Conservation (phyloP, 805 yeast genomes). For the Candida morakotiae region DNA sequence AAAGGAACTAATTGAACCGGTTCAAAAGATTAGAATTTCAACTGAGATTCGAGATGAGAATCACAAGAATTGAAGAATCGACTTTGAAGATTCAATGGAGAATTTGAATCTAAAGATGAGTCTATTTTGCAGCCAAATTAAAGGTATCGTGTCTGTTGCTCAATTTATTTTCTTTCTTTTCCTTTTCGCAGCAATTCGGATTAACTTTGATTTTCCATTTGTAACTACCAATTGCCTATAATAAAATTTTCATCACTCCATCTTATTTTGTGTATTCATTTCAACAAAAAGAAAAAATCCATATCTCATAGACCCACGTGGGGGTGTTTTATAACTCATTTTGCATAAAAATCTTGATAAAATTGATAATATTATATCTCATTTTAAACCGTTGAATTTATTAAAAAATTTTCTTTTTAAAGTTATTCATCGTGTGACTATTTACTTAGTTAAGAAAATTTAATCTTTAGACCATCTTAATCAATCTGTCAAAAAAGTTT, state of each 20-base stretch:
- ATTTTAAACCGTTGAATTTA: not conserved
- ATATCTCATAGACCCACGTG: slow-evolving; percentile 3
- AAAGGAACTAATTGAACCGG: not conserved
- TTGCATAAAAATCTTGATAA: not conserved
- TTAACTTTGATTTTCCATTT: too few species aligned
- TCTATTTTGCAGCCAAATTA: too few species aligned
- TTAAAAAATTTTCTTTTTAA: not conserved
- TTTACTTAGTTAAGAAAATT: slow-evolving; percentile 4
- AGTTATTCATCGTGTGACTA: slow-evolving; percentile 2
- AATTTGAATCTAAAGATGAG: not conserved
- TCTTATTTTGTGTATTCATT: too few species aligned
- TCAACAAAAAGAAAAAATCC: not conserved
- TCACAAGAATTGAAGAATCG: slow-evolving; percentile 3
- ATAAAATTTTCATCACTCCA: too few species aligned
- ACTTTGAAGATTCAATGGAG: not conserved
- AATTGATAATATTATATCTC: not conserved
- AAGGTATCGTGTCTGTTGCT: too few species aligned
- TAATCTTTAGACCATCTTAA: not conserved
- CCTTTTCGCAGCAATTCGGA: not conserved
- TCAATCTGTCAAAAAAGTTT: slow-evolving; percentile 2
- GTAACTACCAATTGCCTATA: too few species aligned
- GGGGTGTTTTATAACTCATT: not conserved
- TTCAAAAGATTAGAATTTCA: too few species aligned
- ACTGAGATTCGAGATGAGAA: not conserved
- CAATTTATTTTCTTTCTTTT: too few species aligned